Percentiles rank a stretch among this genome's conserved stretches.
phyloP scores from a whole-genome alignment of 305 asterid genomes.

The Plantago coronopus region DNA sequence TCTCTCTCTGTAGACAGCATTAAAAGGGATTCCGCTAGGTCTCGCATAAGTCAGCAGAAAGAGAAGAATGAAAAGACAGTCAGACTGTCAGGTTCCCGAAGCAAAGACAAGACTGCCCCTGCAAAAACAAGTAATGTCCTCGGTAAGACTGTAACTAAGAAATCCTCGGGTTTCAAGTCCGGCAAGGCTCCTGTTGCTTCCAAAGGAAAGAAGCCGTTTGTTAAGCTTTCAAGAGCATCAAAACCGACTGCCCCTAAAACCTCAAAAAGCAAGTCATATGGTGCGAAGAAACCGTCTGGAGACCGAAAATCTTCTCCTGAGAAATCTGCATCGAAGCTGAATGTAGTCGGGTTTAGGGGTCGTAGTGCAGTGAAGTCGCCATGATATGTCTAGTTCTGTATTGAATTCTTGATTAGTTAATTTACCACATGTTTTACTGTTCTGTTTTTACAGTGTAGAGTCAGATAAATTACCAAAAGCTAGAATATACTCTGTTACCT shows the following conservation, averaged over 20 bases:
- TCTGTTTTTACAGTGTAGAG: constrained; percentile 19
- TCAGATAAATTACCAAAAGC: too few relatives aligned
- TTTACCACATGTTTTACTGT: neutral
- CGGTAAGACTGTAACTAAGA: constrained; percentile 37
- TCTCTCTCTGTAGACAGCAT: constrained; percentile 70
- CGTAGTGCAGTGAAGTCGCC: constrained; percentile 54
- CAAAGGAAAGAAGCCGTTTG: constrained; percentile 33
- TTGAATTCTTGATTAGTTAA: too few relatives aligned
- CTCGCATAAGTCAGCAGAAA: constrained; percentile 65
- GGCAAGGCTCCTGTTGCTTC: constrained; percentile 28
- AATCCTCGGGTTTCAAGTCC: constrained; percentile 33
- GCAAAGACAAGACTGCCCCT: constrained; percentile 34
- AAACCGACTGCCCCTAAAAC: constrained; percentile 34
- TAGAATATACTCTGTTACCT: too few relatives aligned
- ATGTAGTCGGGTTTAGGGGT: constrained; percentile 94
- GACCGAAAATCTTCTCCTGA: constrained; percentile 18
- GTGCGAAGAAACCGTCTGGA: constrained; percentile 42
- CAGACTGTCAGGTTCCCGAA: constrained; percentile 41
- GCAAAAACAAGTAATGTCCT: constrained; percentile 36
- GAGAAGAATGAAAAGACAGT: constrained; percentile 49
- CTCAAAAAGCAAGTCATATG: constrained; percentile 34
- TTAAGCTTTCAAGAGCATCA: constrained; percentile 33
- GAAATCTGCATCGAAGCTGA: constrained; percentile 51
- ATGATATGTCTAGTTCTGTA: constrained; percentile 26
- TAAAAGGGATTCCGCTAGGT: constrained; percentile 73